Evolutionary conservation across 1,284 basidiomycete genomes (phyloP), one percentile per base, ranked within the genome.

Genomic region (Puccinia triticina): DNA sequence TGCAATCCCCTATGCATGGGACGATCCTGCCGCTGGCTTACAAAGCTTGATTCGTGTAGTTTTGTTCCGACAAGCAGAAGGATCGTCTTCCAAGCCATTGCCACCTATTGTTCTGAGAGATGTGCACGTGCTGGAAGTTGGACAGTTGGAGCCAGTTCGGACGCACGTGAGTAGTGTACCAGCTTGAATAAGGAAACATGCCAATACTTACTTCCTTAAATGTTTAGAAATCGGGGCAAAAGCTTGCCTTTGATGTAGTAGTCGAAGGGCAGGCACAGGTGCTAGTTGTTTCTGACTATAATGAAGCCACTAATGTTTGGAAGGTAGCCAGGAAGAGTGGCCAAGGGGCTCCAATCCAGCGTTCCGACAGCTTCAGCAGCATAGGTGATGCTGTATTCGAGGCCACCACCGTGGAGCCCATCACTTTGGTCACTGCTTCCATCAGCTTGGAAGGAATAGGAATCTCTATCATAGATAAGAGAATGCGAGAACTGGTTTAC

Each of bases 81-180:
- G 34, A n/a, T 57, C 46, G 57, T 79, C 83, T 84, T 83, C 84
- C 76, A 55, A 57, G 43, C 80, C 69, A 23, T 29, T 34, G 7
- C 59, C 46, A 37, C 72, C 72, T 10, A 46, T 75, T 29, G 37
- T 82, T 75, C 48, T 82, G 29, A 90, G 94, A 57, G 88, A 90
- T 34, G 89, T 99, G 78, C 97, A 99, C 86, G 92, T 98, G 83
- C 92, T 98, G 91, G 97, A 98, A 87, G 99, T 99, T 66, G 97
- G 97, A 71, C 91, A 94, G 83, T 90, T 98, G 55, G 88, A 95
- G 18, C 97, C 97, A 0, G 95, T 97, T 89, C 94, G 91, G 87
- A 93, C 98, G 86, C 84, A 85, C 0, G 84, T 85, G n/a, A 77
- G 84, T 66, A 3, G 75, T 23, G 21, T 37, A 11, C 78, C 26